Evolutionary conservation across 352 stramenopile species (phyloP), one percentile per base, ranked within the genome.

Genomic region (Pythium graminicola): DNA sequence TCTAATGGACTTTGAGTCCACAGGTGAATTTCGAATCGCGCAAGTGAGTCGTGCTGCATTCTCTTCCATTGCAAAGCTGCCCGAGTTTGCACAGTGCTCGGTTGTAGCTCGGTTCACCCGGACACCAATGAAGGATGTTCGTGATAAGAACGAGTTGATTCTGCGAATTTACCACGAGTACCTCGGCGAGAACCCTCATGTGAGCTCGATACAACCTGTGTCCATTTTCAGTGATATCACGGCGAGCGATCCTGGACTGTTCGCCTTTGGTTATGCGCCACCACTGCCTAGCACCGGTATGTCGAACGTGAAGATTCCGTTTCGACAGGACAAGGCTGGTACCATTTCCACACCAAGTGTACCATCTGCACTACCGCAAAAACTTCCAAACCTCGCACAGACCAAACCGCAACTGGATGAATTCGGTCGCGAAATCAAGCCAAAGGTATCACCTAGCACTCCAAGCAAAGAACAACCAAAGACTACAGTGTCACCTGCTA

Each of bases 101-200:
- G 81, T 93, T 39, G 70, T 89, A 17, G 68, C 79, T 3, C 75
- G 77, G 1, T 93, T 93, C 50, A 68, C 70, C 6, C 73, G 77
- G 16, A 82, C 72, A 13, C 65, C 70, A 1, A 78, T 89, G 65
- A 60, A 67, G 32, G 72, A 76, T 3, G 54, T 89, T 24, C 76
- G 76, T 4, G 76, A 89, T 59, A 93, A 93, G 67, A 89, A 93
- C 43, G 73, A 72, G 1, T 67, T 87, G 36, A 64, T 93, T 28
- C 78, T 85, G 70, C 71, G 73, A n/a, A 65, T 89, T 11, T 76
- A 76, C 42, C 65, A 72, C 22, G 77, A 89, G 43, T 93, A 93
- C 33, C 58, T 83, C 17, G 70, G 78, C 36, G 81, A 93, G 26
- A 86, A 93, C 44, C 81, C 79, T 7, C 67, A 78, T 39, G 35